phyloP scores from a whole-genome alignment of 352 stramenopile species.

The Aphanomyces euteiches region DNA sequence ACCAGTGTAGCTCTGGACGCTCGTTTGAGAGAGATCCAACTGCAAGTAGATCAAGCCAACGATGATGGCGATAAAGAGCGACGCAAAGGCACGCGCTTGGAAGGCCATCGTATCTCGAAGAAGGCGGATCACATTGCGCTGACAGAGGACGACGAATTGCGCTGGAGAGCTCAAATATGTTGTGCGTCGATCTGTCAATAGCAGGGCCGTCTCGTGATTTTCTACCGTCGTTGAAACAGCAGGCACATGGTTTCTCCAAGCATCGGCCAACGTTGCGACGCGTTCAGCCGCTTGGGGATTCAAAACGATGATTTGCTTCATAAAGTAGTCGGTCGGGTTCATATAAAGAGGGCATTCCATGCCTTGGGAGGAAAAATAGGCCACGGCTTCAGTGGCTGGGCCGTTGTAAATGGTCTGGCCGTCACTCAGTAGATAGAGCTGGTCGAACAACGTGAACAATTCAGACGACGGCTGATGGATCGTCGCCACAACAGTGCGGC shows the following conservation, averaged over 20 bases:
- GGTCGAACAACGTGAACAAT: slow-evolving; percentile 52
- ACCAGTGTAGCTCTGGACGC: slow-evolving; percentile 47
- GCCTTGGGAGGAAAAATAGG: slow-evolving; percentile 54
- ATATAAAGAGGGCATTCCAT: slow-evolving; percentile 51
- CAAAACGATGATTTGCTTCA: slow-evolving; percentile 46
- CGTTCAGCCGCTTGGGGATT: slow-evolving; percentile 44
- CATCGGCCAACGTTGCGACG: slow-evolving; percentile 38
- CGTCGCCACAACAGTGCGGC: slow-evolving; percentile 86
- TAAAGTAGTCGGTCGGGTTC: slow-evolving; percentile 67
- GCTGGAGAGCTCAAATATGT: slow-evolving; percentile 31
- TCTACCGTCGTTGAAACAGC: too few relatives aligned
- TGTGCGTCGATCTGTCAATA: not conserved
- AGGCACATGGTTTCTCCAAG: slow-evolving; percentile 33
- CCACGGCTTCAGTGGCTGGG: slow-evolving; percentile 42
- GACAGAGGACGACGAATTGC: slow-evolving; percentile 43
- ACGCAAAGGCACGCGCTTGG: slow-evolving; percentile 33
- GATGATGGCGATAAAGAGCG: slow-evolving; percentile 42
- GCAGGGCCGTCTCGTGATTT: too few relatives aligned
- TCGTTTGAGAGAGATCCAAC: slow-evolving; percentile 39
- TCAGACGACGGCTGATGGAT: slow-evolving; percentile 84
- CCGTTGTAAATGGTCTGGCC: slow-evolving; percentile 57
- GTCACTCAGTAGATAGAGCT: slow-evolving; percentile 51
- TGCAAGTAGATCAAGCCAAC: slow-evolving; percentile 50
- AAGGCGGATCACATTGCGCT: slow-evolving; percentile 44
- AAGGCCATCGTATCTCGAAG: slow-evolving; percentile 41